Evolutionary conservation across 2,329 filamentous ascomycete genomes (phyloP).

Genomic region (Colletotrichum navitas): DNA sequence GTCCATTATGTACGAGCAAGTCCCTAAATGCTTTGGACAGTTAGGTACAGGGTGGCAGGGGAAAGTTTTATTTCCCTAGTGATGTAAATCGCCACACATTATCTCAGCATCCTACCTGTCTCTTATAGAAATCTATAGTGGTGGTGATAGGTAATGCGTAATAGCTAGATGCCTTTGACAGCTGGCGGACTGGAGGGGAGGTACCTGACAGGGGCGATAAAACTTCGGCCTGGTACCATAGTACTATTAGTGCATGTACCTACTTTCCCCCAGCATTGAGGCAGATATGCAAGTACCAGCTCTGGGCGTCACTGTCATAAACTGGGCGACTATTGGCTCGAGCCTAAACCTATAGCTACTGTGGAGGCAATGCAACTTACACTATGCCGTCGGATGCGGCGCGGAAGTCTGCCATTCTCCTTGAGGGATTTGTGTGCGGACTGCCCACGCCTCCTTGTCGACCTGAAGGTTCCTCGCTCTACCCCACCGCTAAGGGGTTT

Average conservation of each 20-base stretch:
- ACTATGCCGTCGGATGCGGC: not conserved
- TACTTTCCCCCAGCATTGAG: constrained; percentile 18
- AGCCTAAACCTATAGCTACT: not conserved
- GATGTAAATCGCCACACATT: too few species aligned
- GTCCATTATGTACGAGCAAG: not conserved
- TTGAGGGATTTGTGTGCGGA: constrained; percentile 7
- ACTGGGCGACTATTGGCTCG: not conserved
- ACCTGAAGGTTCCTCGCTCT: constrained; percentile 32
- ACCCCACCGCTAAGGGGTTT: constrained; percentile 38
- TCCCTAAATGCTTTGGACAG: constrained; percentile 17
- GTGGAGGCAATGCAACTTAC: not conserved
- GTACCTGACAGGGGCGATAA: too few species aligned
- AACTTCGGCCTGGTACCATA: too few species aligned
- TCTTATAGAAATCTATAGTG: too few species aligned
- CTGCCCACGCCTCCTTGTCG: constrained; percentile 11
- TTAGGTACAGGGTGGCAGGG: too few species aligned
- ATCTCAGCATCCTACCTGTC: too few species aligned
- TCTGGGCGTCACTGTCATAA: constrained; percentile 16
- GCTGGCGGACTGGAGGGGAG: too few species aligned
- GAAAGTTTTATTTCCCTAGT: too few species aligned
- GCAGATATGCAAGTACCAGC: constrained; percentile 17
- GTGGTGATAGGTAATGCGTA: too few species aligned
- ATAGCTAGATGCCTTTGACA: too few species aligned
- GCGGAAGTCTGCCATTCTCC: not conserved
- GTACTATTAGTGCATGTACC: not conserved